Evolutionary conservation across 78 protist genomes (phyloP).

Genomic region (Dictyostelium brefeldianum): DNA sequence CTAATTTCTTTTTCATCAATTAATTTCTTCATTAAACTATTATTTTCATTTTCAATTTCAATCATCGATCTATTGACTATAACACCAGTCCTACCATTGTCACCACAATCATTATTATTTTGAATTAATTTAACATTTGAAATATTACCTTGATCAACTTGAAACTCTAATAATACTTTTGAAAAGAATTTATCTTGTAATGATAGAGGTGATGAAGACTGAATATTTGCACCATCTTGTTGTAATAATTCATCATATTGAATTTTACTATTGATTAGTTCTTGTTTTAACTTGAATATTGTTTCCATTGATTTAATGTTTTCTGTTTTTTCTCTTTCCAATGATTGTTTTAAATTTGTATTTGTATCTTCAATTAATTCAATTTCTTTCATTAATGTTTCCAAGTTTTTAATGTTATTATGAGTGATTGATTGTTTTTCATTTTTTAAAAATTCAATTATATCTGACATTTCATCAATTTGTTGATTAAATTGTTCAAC

Average conservation of each 20-base stretch:
- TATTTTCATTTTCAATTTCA: conserved; percentile 58
- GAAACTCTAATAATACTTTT: conserved; percentile 48
- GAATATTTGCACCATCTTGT: conserved; percentile 14
- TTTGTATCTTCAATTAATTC: conserved; percentile 70
- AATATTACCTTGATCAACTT: conserved; percentile 25
- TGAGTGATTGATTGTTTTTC: conserved; percentile 38
- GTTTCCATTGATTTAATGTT: conserved; percentile 21
- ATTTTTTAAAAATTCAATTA: conserved; percentile 29
- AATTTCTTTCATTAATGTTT: conserved; percentile 72
- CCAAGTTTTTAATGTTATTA: conserved; percentile 58
- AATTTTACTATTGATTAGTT: not conserved
- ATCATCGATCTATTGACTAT: not conserved
- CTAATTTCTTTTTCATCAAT: conserved; percentile 48
- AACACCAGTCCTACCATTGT: not conserved
- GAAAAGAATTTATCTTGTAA: not conserved
- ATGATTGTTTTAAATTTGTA: conserved; percentile 3
- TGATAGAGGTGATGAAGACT: not conserved
- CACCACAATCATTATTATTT: not conserved
- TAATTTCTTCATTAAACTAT: conserved; percentile 25
- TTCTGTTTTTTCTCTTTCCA: conserved; percentile 29
- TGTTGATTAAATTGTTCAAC: conserved; percentile 19
- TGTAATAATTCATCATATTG: not conserved
- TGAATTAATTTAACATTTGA: conserved; percentile 51
- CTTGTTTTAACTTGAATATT: conserved; percentile 43
- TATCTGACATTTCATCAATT: conserved; percentile 2